These are phyloP conservation scores for Exophiala sideris DNA, from an alignment of 2,329 filamentous ascomycete species.

Conservation along the genomic window DNA sequence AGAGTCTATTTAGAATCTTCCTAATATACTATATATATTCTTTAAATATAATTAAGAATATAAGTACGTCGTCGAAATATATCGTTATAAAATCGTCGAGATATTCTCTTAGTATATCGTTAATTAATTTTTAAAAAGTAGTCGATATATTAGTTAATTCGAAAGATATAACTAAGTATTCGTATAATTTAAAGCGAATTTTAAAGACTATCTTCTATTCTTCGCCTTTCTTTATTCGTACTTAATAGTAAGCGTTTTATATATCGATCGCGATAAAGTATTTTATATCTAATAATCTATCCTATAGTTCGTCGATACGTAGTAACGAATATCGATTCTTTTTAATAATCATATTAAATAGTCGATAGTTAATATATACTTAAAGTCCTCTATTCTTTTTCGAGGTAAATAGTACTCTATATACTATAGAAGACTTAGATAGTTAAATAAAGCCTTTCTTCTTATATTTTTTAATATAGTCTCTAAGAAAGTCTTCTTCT, in stretches of 20 bases:
- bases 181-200: conserved; percentile 11
- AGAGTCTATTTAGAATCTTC: conserved; percentile 21
- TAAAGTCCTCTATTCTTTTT: neutral
- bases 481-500: neutral
- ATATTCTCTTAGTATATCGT: conserved; percentile 7
- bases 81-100: conserved; percentile 18
- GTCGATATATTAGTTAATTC: neutral
- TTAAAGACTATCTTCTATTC: too few species aligned
- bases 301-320: too few species aligned
- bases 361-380: neutral
- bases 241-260: too few species aligned
- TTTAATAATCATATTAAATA: too few species aligned
- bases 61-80: conserved; percentile 28
- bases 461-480: neutral
- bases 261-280: too few species aligned
- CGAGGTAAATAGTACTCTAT: neutral
- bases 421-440: neutral
- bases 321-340: too few species aligned
- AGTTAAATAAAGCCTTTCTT: neutral
- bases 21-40: conserved; percentile 18
- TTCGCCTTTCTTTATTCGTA: too few species aligned
- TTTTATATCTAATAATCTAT: too few species aligned
- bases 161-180: conserved; percentile 2
- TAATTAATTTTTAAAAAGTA: conserved; percentile 10
- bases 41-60: too few species aligned